Conservation (phyloP, 345 rosid genomes). For the Salix udensis region DNA sequence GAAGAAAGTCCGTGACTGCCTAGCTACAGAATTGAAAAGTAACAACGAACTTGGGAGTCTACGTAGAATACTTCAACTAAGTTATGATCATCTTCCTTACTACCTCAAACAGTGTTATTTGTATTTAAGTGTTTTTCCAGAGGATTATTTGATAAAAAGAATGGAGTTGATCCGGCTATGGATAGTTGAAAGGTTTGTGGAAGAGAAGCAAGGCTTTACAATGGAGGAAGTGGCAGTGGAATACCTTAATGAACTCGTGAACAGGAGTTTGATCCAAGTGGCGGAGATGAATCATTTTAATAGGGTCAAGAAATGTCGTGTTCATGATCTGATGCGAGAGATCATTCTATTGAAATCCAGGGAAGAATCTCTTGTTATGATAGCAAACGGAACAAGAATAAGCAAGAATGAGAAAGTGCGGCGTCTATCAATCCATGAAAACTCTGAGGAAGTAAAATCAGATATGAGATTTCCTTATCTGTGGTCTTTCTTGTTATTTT, state of each 20-base stretch:
- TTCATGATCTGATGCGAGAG: constrained; percentile 12
- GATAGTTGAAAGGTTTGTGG: constrained; percentile 7
- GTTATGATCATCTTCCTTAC: neutral
- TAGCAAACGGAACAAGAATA: neutral
- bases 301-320: neutral
- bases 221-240: constrained; percentile 8
- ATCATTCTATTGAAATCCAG: neutral
- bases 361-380: constrained; percentile 6
- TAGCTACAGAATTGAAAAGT: neutral
- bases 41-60: neutral
- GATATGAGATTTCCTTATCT: neutral
- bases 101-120: constrained; percentile 7
- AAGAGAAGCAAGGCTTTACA: constrained; percentile 1
- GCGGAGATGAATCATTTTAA: neutral
- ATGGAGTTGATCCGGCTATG: neutral
- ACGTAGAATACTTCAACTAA: neutral
- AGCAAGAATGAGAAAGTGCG: neutral
- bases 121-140: constrained; percentile 9
- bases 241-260: constrained; percentile 15
- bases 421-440: neutral
- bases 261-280: constrained; percentile 11
- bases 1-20: constrained; percentile 1
- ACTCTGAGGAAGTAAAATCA: neutral
- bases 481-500: neutral
- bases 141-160: constrained; percentile 8